Evolutionary conservation across 2,329 filamentous ascomycete species (phyloP).

Genomic region (Rhynchosporium graminicola): DNA sequence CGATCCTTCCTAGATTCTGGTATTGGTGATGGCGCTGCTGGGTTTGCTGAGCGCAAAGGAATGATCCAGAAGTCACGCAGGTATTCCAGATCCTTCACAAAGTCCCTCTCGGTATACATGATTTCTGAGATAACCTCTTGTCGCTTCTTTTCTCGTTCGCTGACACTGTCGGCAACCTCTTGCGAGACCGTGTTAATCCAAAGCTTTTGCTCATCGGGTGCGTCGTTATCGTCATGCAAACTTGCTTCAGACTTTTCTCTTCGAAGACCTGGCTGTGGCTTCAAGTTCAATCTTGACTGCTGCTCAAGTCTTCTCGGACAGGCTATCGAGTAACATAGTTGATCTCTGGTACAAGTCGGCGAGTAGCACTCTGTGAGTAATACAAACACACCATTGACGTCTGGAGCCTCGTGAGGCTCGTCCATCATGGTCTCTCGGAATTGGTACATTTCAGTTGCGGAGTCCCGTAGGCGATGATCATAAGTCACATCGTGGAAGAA

Average conservation of each 20-base stretch:
- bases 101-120: conserved; percentile 98
- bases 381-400: conserved; percentile 94
- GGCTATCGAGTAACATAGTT: conserved; percentile 96
- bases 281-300: conserved; percentile 89
- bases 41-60: conserved; percentile 74
- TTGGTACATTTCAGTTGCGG: conserved; percentile 93
- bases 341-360: conserved; percentile 92
- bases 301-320: conserved; percentile 93
- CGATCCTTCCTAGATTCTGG: conserved; percentile 84
- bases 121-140: conserved; percentile 98
- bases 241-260: conserved; percentile 68
- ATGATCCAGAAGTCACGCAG: conserved; percentile 98
- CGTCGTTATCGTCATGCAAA: conserved; percentile 84
- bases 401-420: conserved; percentile 67
- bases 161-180: conserved; percentile 86
- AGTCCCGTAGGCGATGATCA: conserved; percentile 91
- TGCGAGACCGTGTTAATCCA: conserved; percentile 99
- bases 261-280: conserved; percentile 79
- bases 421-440: conserved; percentile 93
- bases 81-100: conserved; percentile 98
- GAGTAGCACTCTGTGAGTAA: conserved; percentile 97
- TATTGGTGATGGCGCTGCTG: conserved; percentile 72
- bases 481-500: conserved; percentile 99
- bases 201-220: conserved; percentile 93
- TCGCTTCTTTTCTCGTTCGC: conserved; percentile 91